phyloP scores from a whole-genome alignment of 495 filamentous ascomycete species.

The Penicillium simplicissimum region DNA sequence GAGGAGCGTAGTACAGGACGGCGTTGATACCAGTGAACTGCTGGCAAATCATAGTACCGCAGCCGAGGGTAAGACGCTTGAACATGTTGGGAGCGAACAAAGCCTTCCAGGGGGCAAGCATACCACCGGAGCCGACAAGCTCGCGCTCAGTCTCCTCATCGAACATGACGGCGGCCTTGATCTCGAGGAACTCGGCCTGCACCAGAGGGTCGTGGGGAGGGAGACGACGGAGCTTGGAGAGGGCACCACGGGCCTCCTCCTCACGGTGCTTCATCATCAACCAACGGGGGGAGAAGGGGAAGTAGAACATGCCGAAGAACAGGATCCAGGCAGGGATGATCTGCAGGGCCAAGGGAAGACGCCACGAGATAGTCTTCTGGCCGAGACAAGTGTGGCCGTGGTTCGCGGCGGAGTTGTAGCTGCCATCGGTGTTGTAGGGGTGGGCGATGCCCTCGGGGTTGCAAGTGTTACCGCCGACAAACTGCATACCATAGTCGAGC shows the following conservation, averaged over 20 bases:
- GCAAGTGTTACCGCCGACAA: conserved; percentile 59
- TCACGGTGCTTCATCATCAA: conserved; percentile 75
- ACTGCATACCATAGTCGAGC: conserved; percentile 70
- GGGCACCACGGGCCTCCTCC: conserved; percentile 65
- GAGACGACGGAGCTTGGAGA: conserved; percentile 65
- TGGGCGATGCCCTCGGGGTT: conserved; percentile 46
- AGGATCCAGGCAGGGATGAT: conserved; percentile 64
- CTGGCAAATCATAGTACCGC: conserved; percentile 48
- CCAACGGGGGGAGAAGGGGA: conserved; percentile 77
- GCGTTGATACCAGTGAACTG: conserved; percentile 67
- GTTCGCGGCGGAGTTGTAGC: conserved; percentile 46
- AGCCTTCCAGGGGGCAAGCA: conserved; percentile 59
- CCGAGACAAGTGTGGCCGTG: conserved; percentile 66
- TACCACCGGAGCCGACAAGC: conserved; percentile 50
- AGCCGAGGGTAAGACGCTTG: conserved; percentile 61
- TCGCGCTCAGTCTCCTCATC: conserved; percentile 62
- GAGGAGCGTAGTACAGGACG: conserved; percentile 59
- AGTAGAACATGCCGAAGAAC: conserved; percentile 71
- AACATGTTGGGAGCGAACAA: conserved; percentile 56
- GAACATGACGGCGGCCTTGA: conserved; percentile 58
- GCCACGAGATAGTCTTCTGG: conserved; percentile 45
- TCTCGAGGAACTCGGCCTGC: conserved; percentile 65
- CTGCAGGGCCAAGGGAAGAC: conserved; percentile 46
- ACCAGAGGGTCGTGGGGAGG: conserved; percentile 63
- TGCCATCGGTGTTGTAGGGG: conserved; percentile 28